Evolutionary conservation across 73 alveolate genomes (phyloP).

Genomic region (Diophrys sp.): DNA sequence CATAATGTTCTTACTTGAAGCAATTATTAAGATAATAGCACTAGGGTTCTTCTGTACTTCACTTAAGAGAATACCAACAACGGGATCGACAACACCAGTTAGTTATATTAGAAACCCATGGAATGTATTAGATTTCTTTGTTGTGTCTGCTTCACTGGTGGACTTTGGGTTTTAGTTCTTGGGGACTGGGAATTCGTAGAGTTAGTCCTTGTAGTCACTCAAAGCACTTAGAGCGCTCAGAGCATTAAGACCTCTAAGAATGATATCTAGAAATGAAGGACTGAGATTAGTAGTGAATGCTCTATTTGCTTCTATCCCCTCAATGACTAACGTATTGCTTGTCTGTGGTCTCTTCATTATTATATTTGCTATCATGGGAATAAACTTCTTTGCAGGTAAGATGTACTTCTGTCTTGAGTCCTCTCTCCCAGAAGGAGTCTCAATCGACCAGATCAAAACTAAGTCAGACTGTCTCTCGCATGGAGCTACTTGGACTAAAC

Average conservation of each 20-base stretch:
- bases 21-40: slow-evolving; percentile 21
- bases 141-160: slow-evolving; percentile 27
- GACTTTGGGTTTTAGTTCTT: slow-evolving; percentile 4
- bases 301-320: slow-evolving; percentile 41
- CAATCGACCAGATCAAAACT: background rate
- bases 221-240: slow-evolving; percentile 57
- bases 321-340: slow-evolving; percentile 35
- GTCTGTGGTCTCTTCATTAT: slow-evolving; percentile 27
- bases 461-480: slow-evolving; percentile 15
- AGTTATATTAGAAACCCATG: slow-evolving; percentile 21
- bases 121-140: slow-evolving; percentile 33
- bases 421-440: background rate
- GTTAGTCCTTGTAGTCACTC: slow-evolving; percentile 24
- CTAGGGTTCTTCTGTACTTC: slow-evolving; percentile 17
- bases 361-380: slow-evolving; percentile 50
- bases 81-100: background rate
- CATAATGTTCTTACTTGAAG: slow-evolving; percentile 21
- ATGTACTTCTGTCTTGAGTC: slow-evolving; percentile 2
- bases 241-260: slow-evolving; percentile 51
- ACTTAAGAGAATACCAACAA: background rate
- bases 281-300: slow-evolving; percentile 54
- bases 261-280: slow-evolving; percentile 47
- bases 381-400: slow-evolving; percentile 23
- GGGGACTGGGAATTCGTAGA: background rate
- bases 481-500: slow-evolving; percentile 38